A percentile compares a stretch with the other conserved stretches of the same genome.
phyloP scores from a whole-genome alignment of 257 asterid species.

The Gentiana straminea region DNA sequence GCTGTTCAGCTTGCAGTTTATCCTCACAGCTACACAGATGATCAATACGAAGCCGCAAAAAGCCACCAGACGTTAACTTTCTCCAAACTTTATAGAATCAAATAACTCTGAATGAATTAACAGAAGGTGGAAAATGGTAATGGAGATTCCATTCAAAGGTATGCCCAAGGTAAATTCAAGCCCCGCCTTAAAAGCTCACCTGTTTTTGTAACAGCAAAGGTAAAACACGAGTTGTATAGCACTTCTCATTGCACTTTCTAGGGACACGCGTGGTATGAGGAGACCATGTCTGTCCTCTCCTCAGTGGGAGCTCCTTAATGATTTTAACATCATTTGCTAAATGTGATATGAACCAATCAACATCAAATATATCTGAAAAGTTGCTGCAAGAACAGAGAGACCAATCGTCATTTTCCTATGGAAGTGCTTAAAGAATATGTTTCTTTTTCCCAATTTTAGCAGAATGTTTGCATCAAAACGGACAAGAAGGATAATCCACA shows the following conservation, averaged over 20 bases:
- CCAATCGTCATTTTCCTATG: conserved; percentile 4
- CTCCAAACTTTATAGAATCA: too few species aligned
- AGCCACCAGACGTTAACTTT: too few species aligned
- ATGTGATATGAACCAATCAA: conserved; percentile 68
- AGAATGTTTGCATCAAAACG: conserved; percentile 3
- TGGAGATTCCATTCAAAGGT: too few species aligned
- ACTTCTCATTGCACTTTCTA: conserved; percentile 79
- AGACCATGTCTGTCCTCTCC: conserved; percentile 62
- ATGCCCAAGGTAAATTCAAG: not conserved
- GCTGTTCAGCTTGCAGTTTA: too few species aligned
- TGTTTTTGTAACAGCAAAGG: conserved; percentile 72
- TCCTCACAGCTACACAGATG: too few species aligned
- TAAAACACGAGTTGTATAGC: conserved; percentile 62
- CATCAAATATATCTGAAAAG: conserved; percentile 84
- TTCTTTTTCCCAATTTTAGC: not conserved
- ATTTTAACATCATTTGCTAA: conserved; percentile 68
- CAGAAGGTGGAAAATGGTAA: too few species aligned
- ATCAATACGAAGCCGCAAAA: too few species aligned
- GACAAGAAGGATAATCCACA: not conserved
- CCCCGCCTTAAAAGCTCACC: conserved; percentile 24
- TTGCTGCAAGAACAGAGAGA: conserved; percentile 50
- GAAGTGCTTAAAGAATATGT: not conserved
- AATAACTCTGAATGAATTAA: too few species aligned
- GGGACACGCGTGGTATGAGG: conserved; percentile 92
- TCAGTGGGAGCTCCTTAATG: conserved; percentile 67